These are phyloP conservation scores for Cyberlindnera japonica DNA, from an alignment of 805 yeast genomes.

Conservation along the genomic window DNA sequence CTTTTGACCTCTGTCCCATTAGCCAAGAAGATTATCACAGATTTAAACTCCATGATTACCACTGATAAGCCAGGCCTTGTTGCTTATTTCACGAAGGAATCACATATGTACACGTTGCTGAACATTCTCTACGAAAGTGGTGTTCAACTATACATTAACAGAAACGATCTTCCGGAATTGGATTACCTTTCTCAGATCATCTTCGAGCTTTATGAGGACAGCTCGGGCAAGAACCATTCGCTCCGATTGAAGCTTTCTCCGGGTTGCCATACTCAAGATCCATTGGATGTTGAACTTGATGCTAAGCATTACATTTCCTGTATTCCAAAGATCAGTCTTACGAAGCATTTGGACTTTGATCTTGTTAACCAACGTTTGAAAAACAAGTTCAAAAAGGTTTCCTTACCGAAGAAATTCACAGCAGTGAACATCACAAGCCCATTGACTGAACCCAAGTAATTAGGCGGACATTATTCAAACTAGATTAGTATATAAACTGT, in stretches of 20 bases:
- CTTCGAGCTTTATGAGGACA: constrained; percentile 89
- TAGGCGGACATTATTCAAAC: neutral
- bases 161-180: constrained; percentile 94
- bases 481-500: too few relatives aligned
- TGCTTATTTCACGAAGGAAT: constrained; percentile 92
- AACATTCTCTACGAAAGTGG: constrained; percentile 90
- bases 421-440: constrained; percentile 87
- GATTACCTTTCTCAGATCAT: constrained; percentile 93
- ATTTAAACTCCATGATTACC: constrained; percentile 73
- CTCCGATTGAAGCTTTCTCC: constrained; percentile 91
- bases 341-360: constrained; percentile 91
- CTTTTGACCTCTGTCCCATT: constrained; percentile 89
- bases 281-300: constrained; percentile 93
- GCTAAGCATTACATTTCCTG: constrained; percentile 96
- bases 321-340: constrained; percentile 83
- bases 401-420: constrained; percentile 84
- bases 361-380: constrained; percentile 77
- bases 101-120: constrained; percentile 90
- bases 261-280: constrained; percentile 98
- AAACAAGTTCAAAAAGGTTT: constrained; percentile 80
- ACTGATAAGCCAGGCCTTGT: constrained; percentile 81
- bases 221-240: constrained; percentile 76
- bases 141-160: constrained; percentile 89
- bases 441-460: constrained; percentile 21
- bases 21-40: constrained; percentile 80